Conservation (phyloP, 2,329 filamentous ascomycete species). For the Ophiostoma sp. region DNA sequence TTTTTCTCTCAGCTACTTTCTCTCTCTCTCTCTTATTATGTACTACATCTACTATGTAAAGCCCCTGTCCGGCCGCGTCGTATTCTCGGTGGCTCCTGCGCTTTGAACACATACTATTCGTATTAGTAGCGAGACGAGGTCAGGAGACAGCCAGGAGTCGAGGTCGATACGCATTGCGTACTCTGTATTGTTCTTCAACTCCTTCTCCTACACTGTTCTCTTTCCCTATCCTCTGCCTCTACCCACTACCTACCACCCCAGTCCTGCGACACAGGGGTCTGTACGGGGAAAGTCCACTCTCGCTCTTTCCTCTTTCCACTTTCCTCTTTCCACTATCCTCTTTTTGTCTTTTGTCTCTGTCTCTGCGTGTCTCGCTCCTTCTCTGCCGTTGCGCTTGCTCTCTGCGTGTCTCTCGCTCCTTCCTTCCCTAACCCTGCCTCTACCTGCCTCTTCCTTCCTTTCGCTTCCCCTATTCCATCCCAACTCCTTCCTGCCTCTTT, state of each 20-base stretch:
- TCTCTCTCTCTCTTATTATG: neutral
- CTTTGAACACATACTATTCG: constrained; percentile 2
- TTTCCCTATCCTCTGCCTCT: neutral
- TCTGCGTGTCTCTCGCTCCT: neutral
- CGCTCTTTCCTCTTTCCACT: constrained; percentile 29
- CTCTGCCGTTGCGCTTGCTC: neutral
- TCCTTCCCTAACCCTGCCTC: neutral
- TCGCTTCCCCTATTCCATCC: neutral
- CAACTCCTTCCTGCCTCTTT: neutral
- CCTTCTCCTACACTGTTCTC: neutral
- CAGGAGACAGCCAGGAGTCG: neutral
- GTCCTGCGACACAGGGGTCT: constrained; percentile 39
- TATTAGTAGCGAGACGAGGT: neutral
- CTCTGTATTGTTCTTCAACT: neutral
- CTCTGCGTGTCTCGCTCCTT: constrained; percentile 19
- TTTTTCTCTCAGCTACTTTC: neutral
- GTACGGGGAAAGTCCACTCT: neutral
- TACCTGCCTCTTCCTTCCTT: neutral
- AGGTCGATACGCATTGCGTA: neutral
- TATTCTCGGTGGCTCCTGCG: constrained; percentile 6
- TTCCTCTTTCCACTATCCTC: neutral
- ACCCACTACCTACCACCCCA: constrained; percentile 24
- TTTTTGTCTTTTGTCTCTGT: neutral
- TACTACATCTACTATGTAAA: neutral
- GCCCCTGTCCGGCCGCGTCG: neutral